Evolutionary conservation across 2,329 filamentous ascomycete genomes (phyloP).

Genomic region (Trichophyton verrucosum): DNA sequence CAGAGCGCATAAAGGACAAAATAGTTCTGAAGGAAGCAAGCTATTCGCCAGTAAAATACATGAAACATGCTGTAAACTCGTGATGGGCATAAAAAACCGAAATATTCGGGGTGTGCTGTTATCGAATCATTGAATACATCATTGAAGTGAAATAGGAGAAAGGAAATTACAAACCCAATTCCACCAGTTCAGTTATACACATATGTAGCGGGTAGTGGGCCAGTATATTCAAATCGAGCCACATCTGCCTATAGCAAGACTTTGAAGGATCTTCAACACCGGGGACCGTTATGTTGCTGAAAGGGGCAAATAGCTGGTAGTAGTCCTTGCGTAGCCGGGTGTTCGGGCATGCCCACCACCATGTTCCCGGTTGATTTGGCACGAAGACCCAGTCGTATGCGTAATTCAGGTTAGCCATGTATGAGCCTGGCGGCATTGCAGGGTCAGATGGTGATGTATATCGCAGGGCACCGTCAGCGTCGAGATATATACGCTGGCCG

Average conservation of each 20-base stretch:
- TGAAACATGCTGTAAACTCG: too few species aligned
- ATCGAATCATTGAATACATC: neutral
- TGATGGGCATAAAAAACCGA: too few species aligned
- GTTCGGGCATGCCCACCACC: slow-evolving; percentile 4
- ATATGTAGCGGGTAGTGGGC: neutral
- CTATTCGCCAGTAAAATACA: too few species aligned
- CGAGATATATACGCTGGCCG: slow-evolving; percentile 4
- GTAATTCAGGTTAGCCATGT: neutral
- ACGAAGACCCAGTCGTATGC: neutral
- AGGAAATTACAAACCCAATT: neutral
- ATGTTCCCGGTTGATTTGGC: neutral
- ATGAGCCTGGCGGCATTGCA: neutral
- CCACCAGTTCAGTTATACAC: neutral
- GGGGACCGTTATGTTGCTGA: slow-evolving; percentile 1
- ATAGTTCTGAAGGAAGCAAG: too few species aligned
- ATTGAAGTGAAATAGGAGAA: neutral
- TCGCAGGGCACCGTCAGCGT: slow-evolving; percentile 3
- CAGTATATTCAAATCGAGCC: neutral
- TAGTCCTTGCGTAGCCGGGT: neutral
- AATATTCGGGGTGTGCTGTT: too few species aligned
- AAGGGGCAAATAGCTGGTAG: neutral
- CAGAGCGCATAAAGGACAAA: too few species aligned
- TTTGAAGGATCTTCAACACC: neutral
- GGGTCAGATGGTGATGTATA: neutral
- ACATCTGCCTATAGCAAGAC: neutral